A percentile compares a stretch with the other conserved stretches of the same genome.
Conservation (phyloP, 2,329 filamentous ascomycete species). For the Graphium sp. region DNA sequence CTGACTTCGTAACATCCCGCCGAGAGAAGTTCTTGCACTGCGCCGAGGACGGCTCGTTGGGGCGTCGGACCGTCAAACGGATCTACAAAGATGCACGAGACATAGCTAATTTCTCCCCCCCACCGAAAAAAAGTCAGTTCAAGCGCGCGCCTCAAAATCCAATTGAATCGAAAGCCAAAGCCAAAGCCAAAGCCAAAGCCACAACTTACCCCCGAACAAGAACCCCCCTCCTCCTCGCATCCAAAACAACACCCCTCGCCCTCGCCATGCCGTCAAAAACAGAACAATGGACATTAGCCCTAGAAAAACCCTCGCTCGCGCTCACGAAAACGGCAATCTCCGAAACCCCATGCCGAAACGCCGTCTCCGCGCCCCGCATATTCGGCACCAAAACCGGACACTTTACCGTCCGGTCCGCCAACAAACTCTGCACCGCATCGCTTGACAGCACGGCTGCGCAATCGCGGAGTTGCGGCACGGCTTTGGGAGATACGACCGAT, state of each 20-base stretch:
- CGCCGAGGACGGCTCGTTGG: conserved; percentile 13
- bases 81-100: conserved; percentile 37
- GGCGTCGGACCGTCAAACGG: conserved; percentile 23
- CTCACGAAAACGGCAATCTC: conserved; percentile 36
- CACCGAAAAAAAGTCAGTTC: too few species aligned
- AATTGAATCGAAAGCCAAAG: too few species aligned
- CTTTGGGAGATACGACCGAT: conserved; percentile 50
- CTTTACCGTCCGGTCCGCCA: neutral
- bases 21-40: conserved; percentile 29
- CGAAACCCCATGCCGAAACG: conserved; percentile 7
- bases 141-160: too few species aligned
- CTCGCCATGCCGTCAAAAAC: conserved; percentile 33
- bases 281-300: conserved; percentile 41
- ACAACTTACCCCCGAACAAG: conserved; percentile 26
- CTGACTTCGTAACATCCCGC: conserved; percentile 51
- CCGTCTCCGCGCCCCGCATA: conserved; percentile 30
- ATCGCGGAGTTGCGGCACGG: conserved; percentile 48
- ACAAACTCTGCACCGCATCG: conserved; percentile 5
- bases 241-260: conserved; percentile 27
- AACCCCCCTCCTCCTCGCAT: conserved; percentile 22
- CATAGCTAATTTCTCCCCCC: conserved; percentile 20
- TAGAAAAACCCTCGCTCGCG: conserved; percentile 40
- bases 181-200: too few species aligned
- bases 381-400: conserved; percentile 30
- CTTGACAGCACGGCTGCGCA: conserved; percentile 26